Evolutionary conservation across 768 basidiomycete genomes (phyloP), one percentile per base, ranked within the genome.

Genomic region (Hygrophorus pudorinus): DNA sequence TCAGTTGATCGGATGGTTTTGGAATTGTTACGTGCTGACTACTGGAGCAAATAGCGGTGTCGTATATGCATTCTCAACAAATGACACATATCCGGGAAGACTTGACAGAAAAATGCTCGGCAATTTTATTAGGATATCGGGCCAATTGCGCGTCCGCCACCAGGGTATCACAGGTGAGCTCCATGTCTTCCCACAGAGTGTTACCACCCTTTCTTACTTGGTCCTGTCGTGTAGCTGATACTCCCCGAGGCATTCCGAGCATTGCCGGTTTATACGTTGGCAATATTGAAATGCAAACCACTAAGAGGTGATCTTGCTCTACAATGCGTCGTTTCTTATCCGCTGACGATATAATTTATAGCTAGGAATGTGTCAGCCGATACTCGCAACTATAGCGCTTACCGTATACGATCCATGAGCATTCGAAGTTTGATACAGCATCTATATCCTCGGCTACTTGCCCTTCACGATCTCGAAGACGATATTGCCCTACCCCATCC

Each of bases 241-340:
- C 78, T 99, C 18, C 96, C 96, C 5, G 96, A 98, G 63, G 82
- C 85, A 0, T 92, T 91, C 70, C 82, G 84, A 55, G 73, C 83
- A 1, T 72, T 98, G 34, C 89, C 92, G 0, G 69, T 90, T 13
- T 92, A 82, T 58, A 75, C 76, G 2, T 68, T 97, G 2, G 80
- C 80, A 9, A 75, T 97, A 28, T 70, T 85, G 37, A 99, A 99
- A 66, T 76, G 76, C 42, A 94, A 96, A 59, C 81, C 91, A 14
- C 64, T 99, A n/a, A 94, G 96, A 81, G 90, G 94, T 80, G 56
- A 47, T 51, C 42, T 24, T 41, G 32, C 38, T 48, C n/a, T 17
- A 30, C 38, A n/a, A 16, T 32, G n/a, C 38, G 3, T 41, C 4
- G 27, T n/a, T 4, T 12, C 13, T 20, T 31, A 24, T 13, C 28